Percentiles rank a stretch among this genome's conserved stretches.
Evolutionary conservation across 2,329 filamentous ascomycete genomes (phyloP).

Genomic region (Helminthosporium solani): DNA sequence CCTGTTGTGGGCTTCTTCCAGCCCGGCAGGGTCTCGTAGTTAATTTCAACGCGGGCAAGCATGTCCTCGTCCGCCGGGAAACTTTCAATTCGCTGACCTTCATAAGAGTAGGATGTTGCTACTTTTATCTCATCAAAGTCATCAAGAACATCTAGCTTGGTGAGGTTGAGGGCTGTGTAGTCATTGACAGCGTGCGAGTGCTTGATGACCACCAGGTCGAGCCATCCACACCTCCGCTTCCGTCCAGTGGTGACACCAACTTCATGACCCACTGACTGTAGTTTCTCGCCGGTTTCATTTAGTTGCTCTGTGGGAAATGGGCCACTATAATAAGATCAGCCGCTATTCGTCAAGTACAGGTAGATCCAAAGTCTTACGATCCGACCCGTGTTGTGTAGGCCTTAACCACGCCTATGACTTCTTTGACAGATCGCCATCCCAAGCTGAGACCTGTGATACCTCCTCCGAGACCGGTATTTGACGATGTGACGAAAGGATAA

Average conservation of each 20-base stretch:
- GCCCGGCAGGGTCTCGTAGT: slow-evolving; percentile 68
- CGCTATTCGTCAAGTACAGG: not conserved
- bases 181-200: slow-evolving; percentile 66
- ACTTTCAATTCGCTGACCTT: slow-evolving; percentile 57
- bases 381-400: slow-evolving; percentile 65
- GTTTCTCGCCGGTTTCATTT: slow-evolving; percentile 57
- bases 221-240: slow-evolving; percentile 63
- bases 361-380: slow-evolving; percentile 23
- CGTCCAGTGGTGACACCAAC: slow-evolving; percentile 60
- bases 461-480: slow-evolving; percentile 61
- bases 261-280: slow-evolving; percentile 58
- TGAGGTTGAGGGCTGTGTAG: slow-evolving; percentile 65
- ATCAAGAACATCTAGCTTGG: slow-evolving; percentile 71
- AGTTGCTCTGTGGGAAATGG: slow-evolving; percentile 69
- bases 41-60: slow-evolving; percentile 61
- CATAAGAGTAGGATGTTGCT: slow-evolving; percentile 67
- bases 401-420: slow-evolving; percentile 67
- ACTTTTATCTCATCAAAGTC: slow-evolving; percentile 73
- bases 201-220: slow-evolving; percentile 68
- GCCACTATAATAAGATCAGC: slow-evolving; percentile 46
- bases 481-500: slow-evolving; percentile 63
- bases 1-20: slow-evolving; percentile 67
- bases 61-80: slow-evolving; percentile 66
- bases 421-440: slow-evolving; percentile 60
- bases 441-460: slow-evolving; percentile 64